Evolutionary conservation across 2,329 filamentous ascomycete genomes (phyloP), one percentile per base, ranked within the genome.

Genomic region (Apiospora kogelbergensis): DNA sequence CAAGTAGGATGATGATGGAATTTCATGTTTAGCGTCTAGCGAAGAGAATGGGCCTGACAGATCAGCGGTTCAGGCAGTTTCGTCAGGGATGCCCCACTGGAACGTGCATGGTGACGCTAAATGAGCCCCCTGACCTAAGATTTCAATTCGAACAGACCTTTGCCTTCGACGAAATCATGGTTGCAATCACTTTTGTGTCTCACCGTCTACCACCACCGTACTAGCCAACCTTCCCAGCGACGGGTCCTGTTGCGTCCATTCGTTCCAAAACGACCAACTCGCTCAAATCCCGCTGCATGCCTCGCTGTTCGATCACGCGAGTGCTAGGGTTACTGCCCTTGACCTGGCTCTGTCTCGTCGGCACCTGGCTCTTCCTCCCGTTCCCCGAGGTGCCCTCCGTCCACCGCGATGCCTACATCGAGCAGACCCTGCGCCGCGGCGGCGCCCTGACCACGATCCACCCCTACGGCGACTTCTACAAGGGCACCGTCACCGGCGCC

Each of bases 351-450:
- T 63, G 69, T 42, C 68, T 69, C 41, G 68, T 71, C 45, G 68
- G 44, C 45, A 71, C 69, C 30, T 71, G 69, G 69, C 66, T 71
- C 65, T 66, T 69, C 53, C 60, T 71, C 1, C 69, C 68, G 2
- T 71, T 66, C 37, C 69, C 69, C 22, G 41, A 44, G 24, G 26
- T 69, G 41, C 63, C 57, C 10, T 40, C 24, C 15, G n/a, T 15
- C 48, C 44, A 24, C 63, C 69, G 37, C 63, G 65, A 67, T 45
- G 68, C 46, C 57, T 65, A 65, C 60, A 41, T 68, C 44, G 40
- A 64, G 6, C 15, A 42, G 26, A 42, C 22, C n/a, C 66, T 71
- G 10, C 67, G 68, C 17, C 7, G 22, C 15, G 69, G 69, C 46
- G 46, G 48, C 60, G 46, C 63, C 6, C 33, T 71, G 17, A 69